These are phyloP conservation scores for Austroboletus festivus DNA, from an alignment of 768 basidiomycete species.

Conservation along the genomic window DNA sequence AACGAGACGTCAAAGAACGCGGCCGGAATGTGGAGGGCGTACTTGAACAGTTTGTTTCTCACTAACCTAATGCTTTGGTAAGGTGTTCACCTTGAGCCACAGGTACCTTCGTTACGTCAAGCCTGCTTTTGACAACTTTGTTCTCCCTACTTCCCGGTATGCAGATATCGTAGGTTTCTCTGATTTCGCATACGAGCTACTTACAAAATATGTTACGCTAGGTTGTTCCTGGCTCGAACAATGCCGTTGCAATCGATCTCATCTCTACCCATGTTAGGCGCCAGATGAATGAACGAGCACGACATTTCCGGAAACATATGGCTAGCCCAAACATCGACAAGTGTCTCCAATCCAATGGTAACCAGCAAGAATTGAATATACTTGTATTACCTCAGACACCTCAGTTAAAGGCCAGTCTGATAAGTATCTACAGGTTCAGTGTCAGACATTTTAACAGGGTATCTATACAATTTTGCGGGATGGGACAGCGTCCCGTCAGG, in stretches of 20 bases:
- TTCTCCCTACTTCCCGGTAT: conserved; percentile 78
- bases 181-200: not conserved
- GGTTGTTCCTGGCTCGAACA: conserved; percentile 96
- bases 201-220: conserved; percentile 28
- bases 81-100: conserved; percentile 7
- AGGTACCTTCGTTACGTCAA: conserved; percentile 95
- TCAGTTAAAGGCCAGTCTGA: conserved; percentile 65
- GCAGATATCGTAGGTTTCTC: conserved; percentile 74
- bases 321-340: conserved; percentile 46
- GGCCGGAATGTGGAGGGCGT: conserved; percentile 83
- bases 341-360: conserved; percentile 35
- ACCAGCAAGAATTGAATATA: conserved; percentile 49
- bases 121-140: conserved; percentile 91
- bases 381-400: conserved; percentile 72
- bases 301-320: conserved; percentile 70
- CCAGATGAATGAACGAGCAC: conserved; percentile 76
- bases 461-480: conserved; percentile 87
- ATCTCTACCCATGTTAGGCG: conserved; percentile 87
- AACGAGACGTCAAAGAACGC: conserved; percentile 84
- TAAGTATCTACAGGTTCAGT: not conserved
- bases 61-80: not conserved
- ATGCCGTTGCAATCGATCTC: conserved; percentile 87
- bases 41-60: conserved; percentile 69
- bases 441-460: conserved; percentile 47
- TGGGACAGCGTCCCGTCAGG: conserved; percentile 63